Conservation (phyloP, 306 rosid species). For the Fagus sylvatica region DNA sequence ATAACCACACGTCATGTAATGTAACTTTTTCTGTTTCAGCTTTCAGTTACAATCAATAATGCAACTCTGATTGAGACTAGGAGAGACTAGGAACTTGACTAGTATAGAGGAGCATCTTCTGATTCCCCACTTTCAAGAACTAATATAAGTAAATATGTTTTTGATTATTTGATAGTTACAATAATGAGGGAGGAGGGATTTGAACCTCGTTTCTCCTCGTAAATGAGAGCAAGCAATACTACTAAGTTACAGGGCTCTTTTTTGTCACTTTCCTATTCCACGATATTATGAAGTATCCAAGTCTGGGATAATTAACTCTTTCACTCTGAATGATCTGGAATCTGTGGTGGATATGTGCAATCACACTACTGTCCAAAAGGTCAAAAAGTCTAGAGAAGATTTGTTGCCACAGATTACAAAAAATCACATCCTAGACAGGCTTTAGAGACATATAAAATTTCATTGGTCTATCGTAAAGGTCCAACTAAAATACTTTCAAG, state of each 20-base stretch:
- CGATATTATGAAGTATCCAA: not conserved
- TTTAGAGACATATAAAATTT: not conserved
- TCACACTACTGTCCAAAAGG: not conserved
- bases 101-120: not conserved
- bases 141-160: not conserved
- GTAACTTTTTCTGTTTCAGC: not conserved
- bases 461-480: not conserved
- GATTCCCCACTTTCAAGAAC: not conserved
- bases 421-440: not conserved
- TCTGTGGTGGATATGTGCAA: not conserved
- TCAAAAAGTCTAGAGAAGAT: not conserved
- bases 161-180: too few relatives aligned
- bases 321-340: not conserved
- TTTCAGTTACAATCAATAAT: not conserved
- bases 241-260: too few relatives aligned
- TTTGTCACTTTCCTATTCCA: not conserved
- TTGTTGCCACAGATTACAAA: conserved; percentile 4
- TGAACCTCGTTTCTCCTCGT: too few relatives aligned
- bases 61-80: not conserved
- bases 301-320: not conserved
- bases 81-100: not conserved
- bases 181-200: too few relatives aligned
- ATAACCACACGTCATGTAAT: not conserved
- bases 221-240: too few relatives aligned
- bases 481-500: not conserved